Base-by-base conservation (phyloP, 2,329 filamentous ascomycete genomes). In the Penicillium concentricum region DNA sequence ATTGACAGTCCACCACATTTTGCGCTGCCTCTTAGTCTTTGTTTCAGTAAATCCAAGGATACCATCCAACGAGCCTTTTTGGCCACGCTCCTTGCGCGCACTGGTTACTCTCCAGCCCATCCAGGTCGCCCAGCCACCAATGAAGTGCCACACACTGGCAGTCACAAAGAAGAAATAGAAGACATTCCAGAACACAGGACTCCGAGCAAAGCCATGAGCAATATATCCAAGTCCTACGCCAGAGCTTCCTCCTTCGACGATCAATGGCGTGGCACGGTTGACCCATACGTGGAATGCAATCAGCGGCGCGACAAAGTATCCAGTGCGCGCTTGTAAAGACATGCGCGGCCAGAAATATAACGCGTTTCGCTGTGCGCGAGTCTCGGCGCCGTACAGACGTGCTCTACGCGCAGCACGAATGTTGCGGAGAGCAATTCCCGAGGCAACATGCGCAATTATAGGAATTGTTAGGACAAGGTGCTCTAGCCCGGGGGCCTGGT, bases 91-190 rank as follows among this genome's bases (percentile, higher is more conserved):
- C 46, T 65, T 72, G 26, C 70, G 66, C 24, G 63, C 59, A 28
- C 68, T 76, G 20, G 66, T 77, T 74, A 70, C 66, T 75, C 71
- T 77, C 78, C 70, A 78, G 0, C 86, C 86, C 58, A 92, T 77
- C 89, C 91, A 97, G 73, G 85, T 88, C n/a, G 91, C 90, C 76
- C 86, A 85, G 2, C 92, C 92, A 85, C 91, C 95, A 8, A 90
- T 84, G 72, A 92, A 86, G 76, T 97, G 92, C 58, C 87, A 90
- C 24, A 84, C 86, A 0, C 86, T 89, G 0, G 87, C 75, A 16
- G 78, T 78, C 7, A 96, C 78, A 47, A 97, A 79, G 2, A 86
- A 81, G 1, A 79, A 68, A 72, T 95, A 96, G 1, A 88, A 87
- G 1, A 82, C 65, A 71, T 86, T 88, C n/a, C 89, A 85, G 9